A percentile compares a stretch with the other conserved stretches of the same genome.
Evolutionary conservation across 208 protist genomes (phyloP).

Genomic region (Acanthamoeba culbertsoni): DNA sequence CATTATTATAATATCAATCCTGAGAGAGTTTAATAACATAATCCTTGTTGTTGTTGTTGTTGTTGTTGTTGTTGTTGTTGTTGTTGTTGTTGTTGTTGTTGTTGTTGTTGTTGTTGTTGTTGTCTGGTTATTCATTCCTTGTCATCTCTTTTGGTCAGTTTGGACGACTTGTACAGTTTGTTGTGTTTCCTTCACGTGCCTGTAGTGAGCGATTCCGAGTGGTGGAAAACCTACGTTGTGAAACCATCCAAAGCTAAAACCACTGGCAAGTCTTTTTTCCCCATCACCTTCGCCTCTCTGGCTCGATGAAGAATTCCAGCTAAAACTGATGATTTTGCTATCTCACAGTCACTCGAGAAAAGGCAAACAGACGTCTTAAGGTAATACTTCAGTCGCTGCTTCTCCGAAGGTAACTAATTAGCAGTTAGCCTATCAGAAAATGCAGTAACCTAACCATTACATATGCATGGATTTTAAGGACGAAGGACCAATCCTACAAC

Average conservation of each 20-base stretch:
- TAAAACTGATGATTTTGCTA: neutral
- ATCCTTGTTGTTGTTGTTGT: too few relatives aligned
- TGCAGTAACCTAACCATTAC: neutral
- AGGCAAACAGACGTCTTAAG: neutral
- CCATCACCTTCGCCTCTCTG: too few relatives aligned
- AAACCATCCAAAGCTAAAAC: neutral
- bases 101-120: too few relatives aligned
- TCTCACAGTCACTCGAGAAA: neutral
- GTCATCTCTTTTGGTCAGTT: neutral
- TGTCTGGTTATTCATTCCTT: neutral
- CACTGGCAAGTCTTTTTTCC: neutral
- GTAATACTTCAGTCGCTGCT: neutral
- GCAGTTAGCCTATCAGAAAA: neutral
- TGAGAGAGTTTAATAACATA: too few relatives aligned
- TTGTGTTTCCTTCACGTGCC: neutral
- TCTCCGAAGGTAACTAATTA: neutral
- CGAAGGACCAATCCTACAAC: neutral
- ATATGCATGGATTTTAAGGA: neutral
- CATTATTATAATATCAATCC: too few relatives aligned
- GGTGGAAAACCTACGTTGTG: neutral
- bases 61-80: too few relatives aligned
- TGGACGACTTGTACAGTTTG: slow-evolving; percentile 7
- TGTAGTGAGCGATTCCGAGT: neutral
- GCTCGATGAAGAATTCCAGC: neutral
- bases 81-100: too few relatives aligned